Evolutionary conservation across 768 basidiomycete genomes (phyloP), one percentile per base, ranked within the genome.

Genomic region (Calocybe indica): DNA sequence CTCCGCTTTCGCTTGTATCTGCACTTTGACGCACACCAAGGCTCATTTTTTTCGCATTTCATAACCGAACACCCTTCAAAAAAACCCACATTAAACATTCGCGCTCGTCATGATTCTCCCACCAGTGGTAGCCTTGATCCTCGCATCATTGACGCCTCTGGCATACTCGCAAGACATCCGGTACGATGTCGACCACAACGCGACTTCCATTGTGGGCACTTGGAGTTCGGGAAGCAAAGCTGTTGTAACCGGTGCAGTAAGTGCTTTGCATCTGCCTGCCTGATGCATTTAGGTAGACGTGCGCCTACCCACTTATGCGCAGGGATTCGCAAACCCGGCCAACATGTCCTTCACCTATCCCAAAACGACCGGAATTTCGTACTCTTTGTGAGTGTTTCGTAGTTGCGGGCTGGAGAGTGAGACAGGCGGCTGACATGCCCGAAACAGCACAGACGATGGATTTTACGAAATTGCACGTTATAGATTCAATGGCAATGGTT

Each of bases 391-490:
- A 63, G 92, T 75, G 15, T n/a, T 22, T 22, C 22, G 22, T 12
- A 2, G 11, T 10, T 32, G 33, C 7, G 6, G 28, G 13, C 11
- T 5, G 11, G 38, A 14, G 11, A 35, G 14, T 33, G 40, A 46
- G 22, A 50, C 22, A 50, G 33, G 40, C 53, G 46, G 46, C 48
- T 52, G 36, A 50, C 48, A 35, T 28, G 29, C 9, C 33, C 34
- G 45, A 41, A 42, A 49, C 50, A 92, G 89, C 69, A 77, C 88
- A 45, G 62, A 67, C 34, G 80, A 85, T 49, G 83, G 85, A 8
- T 88, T 69, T 70, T 99, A 87, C 54, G 96, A 99, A 64, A 76
- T 91, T 62, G 80, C 92, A 14, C 85, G 91, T 55, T 99, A 96
- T 67, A 82, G 93, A 45, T 94, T 94, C 70, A 75, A 70, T 36